Conservation (phyloP, 2,329 filamentous ascomycete species). For the Rosellinia necatrix region DNA sequence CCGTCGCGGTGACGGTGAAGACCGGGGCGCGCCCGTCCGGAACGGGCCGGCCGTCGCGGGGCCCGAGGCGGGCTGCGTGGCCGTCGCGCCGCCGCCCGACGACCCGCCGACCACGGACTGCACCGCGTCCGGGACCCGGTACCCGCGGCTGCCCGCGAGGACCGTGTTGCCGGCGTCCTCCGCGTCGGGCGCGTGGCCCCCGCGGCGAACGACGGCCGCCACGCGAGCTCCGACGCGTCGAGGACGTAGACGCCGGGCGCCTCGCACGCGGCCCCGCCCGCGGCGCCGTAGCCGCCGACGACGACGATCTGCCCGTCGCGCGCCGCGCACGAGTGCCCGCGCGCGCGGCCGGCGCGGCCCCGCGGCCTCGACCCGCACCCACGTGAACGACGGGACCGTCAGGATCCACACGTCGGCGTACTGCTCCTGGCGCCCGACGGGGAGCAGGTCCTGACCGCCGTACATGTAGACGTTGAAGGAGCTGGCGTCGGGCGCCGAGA, state of each 20-base stretch:
- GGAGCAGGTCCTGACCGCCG: slow-evolving; percentile 74
- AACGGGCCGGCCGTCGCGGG: slow-evolving; percentile 70
- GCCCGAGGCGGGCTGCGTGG: slow-evolving; percentile 65
- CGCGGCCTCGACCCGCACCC: slow-evolving; percentile 67
- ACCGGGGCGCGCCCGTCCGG: slow-evolving; percentile 71
- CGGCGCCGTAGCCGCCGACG: slow-evolving; percentile 71
- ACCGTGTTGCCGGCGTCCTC: slow-evolving; percentile 56
- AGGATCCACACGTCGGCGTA: slow-evolving; percentile 79
- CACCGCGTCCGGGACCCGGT: slow-evolving; percentile 66
- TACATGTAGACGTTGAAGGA: slow-evolving; percentile 81
- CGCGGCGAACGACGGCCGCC: slow-evolving; percentile 66
- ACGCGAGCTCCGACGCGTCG: slow-evolving; percentile 67
- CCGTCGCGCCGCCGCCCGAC: slow-evolving; percentile 65
- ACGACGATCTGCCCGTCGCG: slow-evolving; percentile 74
- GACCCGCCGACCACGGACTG: slow-evolving; percentile 66
- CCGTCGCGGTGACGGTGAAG: slow-evolving; percentile 67
- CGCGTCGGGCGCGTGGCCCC: slow-evolving; percentile 51
- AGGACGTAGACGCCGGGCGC: slow-evolving; percentile 74
- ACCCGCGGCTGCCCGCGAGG: slow-evolving; percentile 64
- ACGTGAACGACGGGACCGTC: slow-evolving; percentile 73
- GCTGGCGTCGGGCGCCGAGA: slow-evolving; percentile 71
- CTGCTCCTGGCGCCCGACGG: slow-evolving; percentile 59
- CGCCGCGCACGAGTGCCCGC: slow-evolving; percentile 72
- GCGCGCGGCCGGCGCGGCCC: slow-evolving; percentile 59
- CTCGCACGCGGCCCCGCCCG: slow-evolving; percentile 65